A percentile compares a stretch with the other conserved stretches of the same genome.
Conservation (phyloP, 176 grass and related monocot species). For the Neostapfia colusana region DNA sequence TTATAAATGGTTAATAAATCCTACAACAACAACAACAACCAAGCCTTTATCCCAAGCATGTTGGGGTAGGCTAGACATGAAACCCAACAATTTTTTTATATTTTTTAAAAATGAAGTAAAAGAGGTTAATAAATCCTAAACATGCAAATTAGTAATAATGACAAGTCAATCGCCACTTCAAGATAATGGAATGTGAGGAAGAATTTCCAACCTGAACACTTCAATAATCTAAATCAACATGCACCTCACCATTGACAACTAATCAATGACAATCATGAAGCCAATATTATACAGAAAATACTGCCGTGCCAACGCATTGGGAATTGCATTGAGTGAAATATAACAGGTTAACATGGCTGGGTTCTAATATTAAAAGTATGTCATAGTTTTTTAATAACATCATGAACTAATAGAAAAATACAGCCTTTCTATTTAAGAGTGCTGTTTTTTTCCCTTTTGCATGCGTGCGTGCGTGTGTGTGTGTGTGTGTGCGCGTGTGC, state of each 20-base stretch:
- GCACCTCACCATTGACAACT: neutral
- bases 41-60: too few species aligned
- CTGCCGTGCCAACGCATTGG: neutral
- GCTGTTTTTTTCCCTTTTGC: neutral
- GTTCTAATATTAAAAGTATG: neutral
- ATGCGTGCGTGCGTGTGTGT: too few species aligned
- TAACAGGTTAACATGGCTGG: conserved; percentile 18
- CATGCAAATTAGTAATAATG: conserved; percentile 6
- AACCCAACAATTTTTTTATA: too few species aligned
- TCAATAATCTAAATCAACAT: conserved; percentile 5
- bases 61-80: too few species aligned
- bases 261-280: neutral
- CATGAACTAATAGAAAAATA: neutral
- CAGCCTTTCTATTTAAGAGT: neutral
- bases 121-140: conserved; percentile 28
- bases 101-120: too few species aligned
- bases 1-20: conserved; percentile 36
- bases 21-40: too few species aligned
- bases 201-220: conserved; percentile 10
- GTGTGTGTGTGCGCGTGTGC: too few species aligned
- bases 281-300: conserved; percentile 6
- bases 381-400: neutral
- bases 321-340: neutral
- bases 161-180: conserved; percentile 37
- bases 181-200: conserved; percentile 6